These are phyloP conservation scores for Trichosanthes truncata DNA, from an alignment of 306 rosid genomes.

Conservation along the genomic window DNA sequence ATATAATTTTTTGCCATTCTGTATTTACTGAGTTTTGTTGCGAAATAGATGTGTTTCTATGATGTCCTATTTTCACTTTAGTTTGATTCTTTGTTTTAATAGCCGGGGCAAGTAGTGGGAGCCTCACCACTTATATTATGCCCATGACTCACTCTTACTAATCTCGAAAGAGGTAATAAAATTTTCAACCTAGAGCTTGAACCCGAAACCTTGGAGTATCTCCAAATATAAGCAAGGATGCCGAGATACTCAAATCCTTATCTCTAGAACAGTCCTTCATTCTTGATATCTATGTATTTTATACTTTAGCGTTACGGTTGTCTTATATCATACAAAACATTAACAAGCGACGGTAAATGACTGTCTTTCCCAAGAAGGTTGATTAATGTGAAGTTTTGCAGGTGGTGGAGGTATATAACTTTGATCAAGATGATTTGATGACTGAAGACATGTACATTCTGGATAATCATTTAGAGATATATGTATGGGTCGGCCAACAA, in stretches of 20 bases:
- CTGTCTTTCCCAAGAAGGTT: constrained; percentile 14
- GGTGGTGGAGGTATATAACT: constrained; percentile 85
- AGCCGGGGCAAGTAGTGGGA: neutral
- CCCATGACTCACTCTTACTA: neutral
- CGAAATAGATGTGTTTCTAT: neutral
- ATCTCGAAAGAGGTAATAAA: neutral
- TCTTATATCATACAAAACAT: neutral
- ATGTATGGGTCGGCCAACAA: constrained; percentile 94
- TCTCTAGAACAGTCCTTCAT: neutral
- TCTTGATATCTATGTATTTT: neutral
- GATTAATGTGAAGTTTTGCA: constrained; percentile 37
- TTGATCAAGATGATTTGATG: constrained; percentile 97
- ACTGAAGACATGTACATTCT: constrained; percentile 82
- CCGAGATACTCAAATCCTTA: neutral
- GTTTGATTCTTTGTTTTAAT: neutral
- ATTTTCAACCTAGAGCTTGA: neutral
- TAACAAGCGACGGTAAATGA: constrained; percentile 5
- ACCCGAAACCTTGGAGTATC: neutral
- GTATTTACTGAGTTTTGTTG: neutral
- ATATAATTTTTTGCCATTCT: neutral
- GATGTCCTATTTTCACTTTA: constrained; percentile 14
- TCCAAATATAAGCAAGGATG: neutral
- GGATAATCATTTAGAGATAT: constrained; percentile 75
- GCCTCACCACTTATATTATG: neutral
- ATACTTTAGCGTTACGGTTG: neutral